These are phyloP conservation scores for Paramecium caudatum DNA, from an alignment of 73 alveolate genomes.

Conservation along the genomic window DNA sequence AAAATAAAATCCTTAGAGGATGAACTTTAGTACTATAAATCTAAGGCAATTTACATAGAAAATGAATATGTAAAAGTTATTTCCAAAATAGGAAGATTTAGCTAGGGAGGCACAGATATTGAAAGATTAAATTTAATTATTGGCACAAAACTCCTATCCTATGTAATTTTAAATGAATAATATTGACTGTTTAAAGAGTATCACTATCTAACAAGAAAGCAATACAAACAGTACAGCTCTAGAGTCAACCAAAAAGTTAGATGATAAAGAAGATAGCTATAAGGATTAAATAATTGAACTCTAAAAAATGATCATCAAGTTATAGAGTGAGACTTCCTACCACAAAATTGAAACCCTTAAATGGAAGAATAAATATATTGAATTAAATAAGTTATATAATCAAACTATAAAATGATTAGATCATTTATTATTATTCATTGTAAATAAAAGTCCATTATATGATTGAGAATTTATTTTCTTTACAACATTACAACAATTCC, in stretches of 20 bases:
- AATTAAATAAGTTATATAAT: slow-evolving; percentile 7
- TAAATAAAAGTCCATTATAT: neutral
- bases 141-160: neutral
- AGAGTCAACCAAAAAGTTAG: neutral
- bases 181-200: no score
- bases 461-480: neutral
- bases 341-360: neutral
- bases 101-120: neutral
- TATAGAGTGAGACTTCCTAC: neutral
- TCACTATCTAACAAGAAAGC: no score
- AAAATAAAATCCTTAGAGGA: slow-evolving; percentile 30
- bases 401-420: no score
- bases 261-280: slow-evolving; percentile 10
- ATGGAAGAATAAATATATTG: slow-evolving; percentile 49
- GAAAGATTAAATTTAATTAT: neutral
- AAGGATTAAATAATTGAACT: slow-evolving; percentile 36
- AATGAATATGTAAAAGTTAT: neutral
- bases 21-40: neutral
- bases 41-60: slow-evolving; percentile 10
- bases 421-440: neutral
- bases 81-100: slow-evolving; percentile 16
- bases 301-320: neutral
- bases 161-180: no score
- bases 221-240: slow-evolving; percentile 12
- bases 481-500: neutral